Percentiles rank a stretch among this genome's conserved stretches.
Evolutionary conservation across 2,329 filamentous ascomycete genomes (phyloP).

Genomic region (Fusarium ambrosium): DNA sequence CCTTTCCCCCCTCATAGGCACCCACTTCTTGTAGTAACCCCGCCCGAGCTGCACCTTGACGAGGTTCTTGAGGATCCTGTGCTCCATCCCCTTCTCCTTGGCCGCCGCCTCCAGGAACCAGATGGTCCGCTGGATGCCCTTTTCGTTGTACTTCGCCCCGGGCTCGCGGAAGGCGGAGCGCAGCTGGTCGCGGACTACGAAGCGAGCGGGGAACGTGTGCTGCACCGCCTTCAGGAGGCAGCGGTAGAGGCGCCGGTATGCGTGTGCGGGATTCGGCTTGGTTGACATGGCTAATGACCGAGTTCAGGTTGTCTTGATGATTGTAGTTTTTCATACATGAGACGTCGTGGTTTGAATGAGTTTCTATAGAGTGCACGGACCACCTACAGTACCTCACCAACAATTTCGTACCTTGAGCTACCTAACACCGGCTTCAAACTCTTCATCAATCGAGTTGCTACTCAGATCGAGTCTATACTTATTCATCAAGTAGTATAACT

Average conservation of each 20-base stretch:
- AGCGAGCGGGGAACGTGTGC: slow-evolving; percentile 77
- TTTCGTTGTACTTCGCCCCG: slow-evolving; percentile 60
- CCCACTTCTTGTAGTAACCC: neutral
- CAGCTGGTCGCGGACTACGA: slow-evolving; percentile 70
- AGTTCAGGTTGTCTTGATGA: neutral
- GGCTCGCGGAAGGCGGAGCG: slow-evolving; percentile 69
- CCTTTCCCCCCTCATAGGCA: neutral
- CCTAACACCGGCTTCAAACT: neutral
- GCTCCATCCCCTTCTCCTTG: slow-evolving; percentile 75
- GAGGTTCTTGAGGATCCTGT: slow-evolving; percentile 78
- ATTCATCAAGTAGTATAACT: neutral
- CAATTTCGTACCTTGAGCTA: neutral
- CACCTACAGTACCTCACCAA: slow-evolving; percentile 15
- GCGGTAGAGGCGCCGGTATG: slow-evolving; percentile 79
- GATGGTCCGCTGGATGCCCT: slow-evolving; percentile 73
- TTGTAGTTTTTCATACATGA: neutral
- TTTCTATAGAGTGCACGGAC: slow-evolving; percentile 24
- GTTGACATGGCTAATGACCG: slow-evolving; percentile 35
- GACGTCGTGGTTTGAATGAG: neutral
- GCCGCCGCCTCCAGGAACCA: slow-evolving; percentile 78
- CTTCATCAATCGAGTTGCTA: neutral
- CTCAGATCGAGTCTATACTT: neutral
- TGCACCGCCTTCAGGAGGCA: slow-evolving; percentile 77
- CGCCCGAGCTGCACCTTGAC: slow-evolving; percentile 54
- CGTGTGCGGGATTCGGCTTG: slow-evolving; percentile 65